Percentiles rank a stretch among this genome's conserved stretches.
Conservation (phyloP, 164 flowering plant species). For the Vitis riparia region DNA sequence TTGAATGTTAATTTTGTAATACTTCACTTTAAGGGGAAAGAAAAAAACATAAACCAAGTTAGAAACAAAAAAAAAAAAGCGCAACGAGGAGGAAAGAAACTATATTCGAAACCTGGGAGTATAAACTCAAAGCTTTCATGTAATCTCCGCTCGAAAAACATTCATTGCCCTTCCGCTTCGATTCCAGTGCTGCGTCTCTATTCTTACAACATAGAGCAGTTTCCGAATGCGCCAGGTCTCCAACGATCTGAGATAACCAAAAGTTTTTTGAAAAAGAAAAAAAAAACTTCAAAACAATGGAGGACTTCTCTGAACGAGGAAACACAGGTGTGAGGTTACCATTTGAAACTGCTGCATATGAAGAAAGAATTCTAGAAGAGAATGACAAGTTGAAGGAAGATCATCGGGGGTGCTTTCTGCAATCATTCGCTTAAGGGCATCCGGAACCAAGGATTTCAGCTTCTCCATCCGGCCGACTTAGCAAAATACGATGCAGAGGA, state of each 20-base stretch:
- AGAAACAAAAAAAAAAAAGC: too few species aligned
- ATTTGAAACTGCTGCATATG: constrained; percentile 53
- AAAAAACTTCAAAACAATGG: background rate
- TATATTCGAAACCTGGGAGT: constrained; percentile 50
- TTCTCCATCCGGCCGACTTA: constrained; percentile 53
- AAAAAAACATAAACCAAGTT: too few species aligned
- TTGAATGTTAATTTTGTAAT: too few species aligned
- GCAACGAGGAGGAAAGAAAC: too few species aligned
- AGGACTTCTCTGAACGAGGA: too few species aligned
- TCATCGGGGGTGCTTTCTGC: constrained; percentile 36
- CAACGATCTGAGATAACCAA: constrained; percentile 36
- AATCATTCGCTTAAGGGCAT: constrained; percentile 37
- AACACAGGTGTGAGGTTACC: constrained; percentile 20
- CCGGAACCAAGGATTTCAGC: constrained; percentile 58
- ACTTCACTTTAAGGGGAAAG: too few species aligned
- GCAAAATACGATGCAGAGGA: too few species aligned
- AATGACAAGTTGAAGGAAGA: constrained; percentile 52
- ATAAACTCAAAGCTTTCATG: constrained; percentile 51
- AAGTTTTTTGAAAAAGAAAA: background rate
- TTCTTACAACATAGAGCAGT: constrained; percentile 54
- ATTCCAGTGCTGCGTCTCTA: constrained; percentile 53
- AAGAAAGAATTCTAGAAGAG: constrained; percentile 56
- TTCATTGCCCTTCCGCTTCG: constrained; percentile 65
- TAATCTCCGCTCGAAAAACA: constrained; percentile 59
- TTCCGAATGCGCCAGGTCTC: constrained; percentile 51